Conservation (phyloP, 78 protist species). For the Dictyostelium brefeldianum region DNA sequence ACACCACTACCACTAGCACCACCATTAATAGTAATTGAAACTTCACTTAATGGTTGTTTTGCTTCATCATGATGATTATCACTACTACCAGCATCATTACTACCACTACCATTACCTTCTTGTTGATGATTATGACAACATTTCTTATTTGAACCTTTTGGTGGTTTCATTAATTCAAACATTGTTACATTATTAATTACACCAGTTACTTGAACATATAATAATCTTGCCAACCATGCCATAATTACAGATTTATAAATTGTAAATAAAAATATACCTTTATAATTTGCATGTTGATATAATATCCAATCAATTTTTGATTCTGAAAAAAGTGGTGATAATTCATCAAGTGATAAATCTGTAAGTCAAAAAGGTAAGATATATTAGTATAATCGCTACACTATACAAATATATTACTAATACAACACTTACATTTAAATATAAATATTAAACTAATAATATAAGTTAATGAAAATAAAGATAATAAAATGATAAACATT, state of each 20-base stretch:
- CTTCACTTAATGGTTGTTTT: background rate
- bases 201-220: constrained; percentile 54
- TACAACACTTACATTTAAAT: constrained; percentile 49
- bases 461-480: constrained; percentile 5
- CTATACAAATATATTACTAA: background rate
- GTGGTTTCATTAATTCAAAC: constrained; percentile 67
- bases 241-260: constrained; percentile 26
- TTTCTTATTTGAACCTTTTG: background rate
- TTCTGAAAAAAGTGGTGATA: constrained; percentile 19
- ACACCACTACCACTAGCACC: background rate
- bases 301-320: background rate
- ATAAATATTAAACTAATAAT: constrained; percentile 29
- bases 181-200: constrained; percentile 48
- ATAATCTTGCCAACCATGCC: constrained; percentile 42
- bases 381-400: too few relatives aligned
- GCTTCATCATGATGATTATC: background rate
- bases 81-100: background rate
- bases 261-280: constrained; percentile 16
- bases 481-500: constrained; percentile 46
- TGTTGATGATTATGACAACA: background rate
- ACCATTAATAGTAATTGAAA: background rate
- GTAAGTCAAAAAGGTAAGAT: too few relatives aligned
- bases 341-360: constrained; percentile 1
- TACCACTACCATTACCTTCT: background rate
- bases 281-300: constrained; percentile 26